Evolutionary conservation across 2,329 filamentous ascomycete species (phyloP), one percentile per base, ranked within the genome.

Genomic region (Dactylellina leptospora): DNA sequence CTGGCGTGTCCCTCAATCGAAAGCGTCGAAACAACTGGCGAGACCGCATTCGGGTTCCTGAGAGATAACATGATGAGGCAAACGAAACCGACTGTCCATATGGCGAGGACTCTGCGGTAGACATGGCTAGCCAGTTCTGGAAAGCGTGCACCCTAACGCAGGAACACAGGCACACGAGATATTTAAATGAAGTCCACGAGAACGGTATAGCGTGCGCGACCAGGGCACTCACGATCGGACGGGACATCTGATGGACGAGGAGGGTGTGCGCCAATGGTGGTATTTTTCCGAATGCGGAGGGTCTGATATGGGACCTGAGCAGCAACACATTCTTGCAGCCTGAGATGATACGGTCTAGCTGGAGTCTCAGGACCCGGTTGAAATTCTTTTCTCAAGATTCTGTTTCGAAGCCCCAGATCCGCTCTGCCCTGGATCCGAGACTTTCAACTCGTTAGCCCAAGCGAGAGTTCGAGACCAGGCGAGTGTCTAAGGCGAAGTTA

Each of bases 201-300:
- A 58, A 18, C 3, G 51, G 51, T 18, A 44, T 66, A 58, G 61
- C 9, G 44, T 36, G 20, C 18, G n/a, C n/a, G 18, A 28, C 18
- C 25, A 27, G 38, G 27, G 50, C 11, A 23, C 53, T 55, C 33
- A 16, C 28, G 20, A 55, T 55, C 8, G 16, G 40, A 28, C 55
- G 47, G 36, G 10, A 9, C 51, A 27, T 11, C 1, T 23, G 47
- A 63, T 23, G 47, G 47, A 45, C 44, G n/a, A 18, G n/a, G 9
- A 50, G 20, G 16, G n/a, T 22, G 38, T 16, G 22, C 33, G 27
- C 10, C 30, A 36, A 36, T 36, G 30, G 30, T 5, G 30, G 30
- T 10, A n/a, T n/a, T n/a, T 36, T 66, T 66, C 51, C 61, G 61
- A 27, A 66, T 66, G 61, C 61, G 53, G 61, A 58, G 0, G 25